These are phyloP conservation scores for Angomonas deanei DNA, from an alignment of 208 protist genomes.

Conservation along the genomic window DNA sequence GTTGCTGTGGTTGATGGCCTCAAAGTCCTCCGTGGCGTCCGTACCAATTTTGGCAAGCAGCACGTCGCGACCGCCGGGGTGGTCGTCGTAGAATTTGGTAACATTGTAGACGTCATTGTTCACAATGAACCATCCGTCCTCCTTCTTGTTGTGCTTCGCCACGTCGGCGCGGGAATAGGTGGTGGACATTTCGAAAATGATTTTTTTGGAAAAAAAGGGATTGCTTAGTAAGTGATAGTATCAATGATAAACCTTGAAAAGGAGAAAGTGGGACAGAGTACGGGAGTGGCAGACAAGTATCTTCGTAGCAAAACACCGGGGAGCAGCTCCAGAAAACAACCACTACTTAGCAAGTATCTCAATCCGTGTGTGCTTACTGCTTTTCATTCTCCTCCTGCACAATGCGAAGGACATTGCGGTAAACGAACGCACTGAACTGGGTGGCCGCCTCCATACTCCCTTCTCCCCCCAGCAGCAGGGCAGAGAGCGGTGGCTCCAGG, in stretches of 20 bases:
- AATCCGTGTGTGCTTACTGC: too few species aligned
- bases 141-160: constrained; percentile 46
- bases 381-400: neutral
- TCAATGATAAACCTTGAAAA: too few species aligned
- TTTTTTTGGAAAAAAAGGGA: constrained; percentile 1
- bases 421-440: constrained; percentile 43
- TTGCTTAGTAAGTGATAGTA: too few species aligned
- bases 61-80: constrained; percentile 75
- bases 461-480: constrained; percentile 35
- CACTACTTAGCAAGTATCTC: too few species aligned
- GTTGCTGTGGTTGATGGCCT: constrained; percentile 53
- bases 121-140: constrained; percentile 72
- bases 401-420: constrained; percentile 16
- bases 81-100: constrained; percentile 67
- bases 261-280: neutral
- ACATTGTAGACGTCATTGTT: constrained; percentile 76
- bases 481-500: constrained; percentile 29
- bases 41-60: constrained; percentile 61
- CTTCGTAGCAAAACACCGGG: too few species aligned
- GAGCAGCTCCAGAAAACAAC: too few species aligned
- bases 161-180: constrained; percentile 48
- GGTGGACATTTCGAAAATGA: constrained; percentile 8
- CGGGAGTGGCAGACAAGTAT: too few species aligned
- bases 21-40: constrained; percentile 74
- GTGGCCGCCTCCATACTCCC: constrained; percentile 34